Conservation (phyloP, 176 grass and related monocot genomes). For the Panicum miliaceum region DNA sequence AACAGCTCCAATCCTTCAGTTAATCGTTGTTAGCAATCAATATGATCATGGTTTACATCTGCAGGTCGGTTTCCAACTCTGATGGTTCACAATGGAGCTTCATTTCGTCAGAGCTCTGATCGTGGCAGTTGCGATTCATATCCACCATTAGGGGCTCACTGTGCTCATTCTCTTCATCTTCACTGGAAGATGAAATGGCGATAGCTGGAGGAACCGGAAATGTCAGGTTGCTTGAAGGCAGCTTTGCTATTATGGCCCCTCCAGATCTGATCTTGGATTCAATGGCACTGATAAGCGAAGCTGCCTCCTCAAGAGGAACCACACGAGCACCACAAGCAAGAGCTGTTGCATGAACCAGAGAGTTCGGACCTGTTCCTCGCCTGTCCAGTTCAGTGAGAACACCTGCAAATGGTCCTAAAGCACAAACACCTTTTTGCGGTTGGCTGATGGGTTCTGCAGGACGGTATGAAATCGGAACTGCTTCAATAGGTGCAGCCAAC, state of each 20-base stretch:
- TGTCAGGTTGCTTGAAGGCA: constrained; percentile 37
- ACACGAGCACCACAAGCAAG: constrained; percentile 83
- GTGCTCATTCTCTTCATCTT: constrained; percentile 48
- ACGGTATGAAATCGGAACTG: constrained; percentile 77
- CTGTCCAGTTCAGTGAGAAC: constrained; percentile 38
- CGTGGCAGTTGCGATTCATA: neutral
- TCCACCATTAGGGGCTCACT: constrained; percentile 18
- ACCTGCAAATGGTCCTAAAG: constrained; percentile 33
- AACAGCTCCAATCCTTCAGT: constrained; percentile 8
- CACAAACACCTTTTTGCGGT: constrained; percentile 32
- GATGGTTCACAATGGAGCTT: constrained; percentile 32
- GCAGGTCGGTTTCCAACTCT: constrained; percentile 40
- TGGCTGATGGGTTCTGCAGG: constrained; percentile 52
- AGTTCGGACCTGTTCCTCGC: constrained; percentile 33
- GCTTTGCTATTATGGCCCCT: constrained; percentile 60
- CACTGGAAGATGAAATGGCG: constrained; percentile 45
- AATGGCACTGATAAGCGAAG: constrained; percentile 65
- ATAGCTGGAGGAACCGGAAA: constrained; percentile 37
- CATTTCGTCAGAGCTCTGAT: constrained; percentile 43
- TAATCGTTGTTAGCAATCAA: constrained; percentile 43
- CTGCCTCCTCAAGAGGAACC: constrained; percentile 63
- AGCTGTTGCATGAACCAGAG: constrained; percentile 80
- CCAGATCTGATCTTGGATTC: constrained; percentile 84
- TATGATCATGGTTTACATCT: constrained; percentile 20
- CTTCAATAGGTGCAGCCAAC: constrained; percentile 62